These are phyloP conservation scores for Urtica urens DNA, from an alignment of 306 rosid species.

Conservation along the genomic window DNA sequence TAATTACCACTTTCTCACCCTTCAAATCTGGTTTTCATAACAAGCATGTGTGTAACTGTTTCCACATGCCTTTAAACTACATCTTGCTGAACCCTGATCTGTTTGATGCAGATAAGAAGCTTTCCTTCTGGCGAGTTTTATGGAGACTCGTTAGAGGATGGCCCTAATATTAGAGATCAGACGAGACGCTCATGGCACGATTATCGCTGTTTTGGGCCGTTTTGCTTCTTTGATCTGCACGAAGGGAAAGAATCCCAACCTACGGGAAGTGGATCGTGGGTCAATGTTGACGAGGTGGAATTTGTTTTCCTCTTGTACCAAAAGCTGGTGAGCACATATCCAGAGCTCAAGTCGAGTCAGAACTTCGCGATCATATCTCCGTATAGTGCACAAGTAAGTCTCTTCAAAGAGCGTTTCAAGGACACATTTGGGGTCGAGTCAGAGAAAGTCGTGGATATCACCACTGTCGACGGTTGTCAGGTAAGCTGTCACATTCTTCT, in stretches of 20 bases:
- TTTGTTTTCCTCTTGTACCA: conserved; percentile 70
- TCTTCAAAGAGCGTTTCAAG: conserved; percentile 62
- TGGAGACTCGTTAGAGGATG: conserved; percentile 66
- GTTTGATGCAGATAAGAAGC: conserved; percentile 73
- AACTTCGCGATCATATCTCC: conserved; percentile 81
- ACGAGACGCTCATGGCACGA: conserved; percentile 69
- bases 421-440: conserved; percentile 59
- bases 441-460: conserved; percentile 68
- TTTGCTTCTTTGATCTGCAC: conserved; percentile 69
- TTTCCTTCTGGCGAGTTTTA: conserved; percentile 88
- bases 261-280: conserved; percentile 67
- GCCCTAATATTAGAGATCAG: conserved; percentile 34
- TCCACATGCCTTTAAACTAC: not conserved
- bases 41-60: no score
- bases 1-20: no score
- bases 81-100: no score
- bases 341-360: conserved; percentile 60
- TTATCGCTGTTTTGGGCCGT: conserved; percentile 80
- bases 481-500: conserved; percentile 27
- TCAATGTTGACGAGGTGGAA: conserved; percentile 69
- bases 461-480: conserved; percentile 96
- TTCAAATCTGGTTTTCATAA: no score
- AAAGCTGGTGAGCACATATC: conserved; percentile 54
- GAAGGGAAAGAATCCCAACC: conserved; percentile 65
- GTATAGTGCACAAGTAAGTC: conserved; percentile 73